Conservation (phyloP, 768 basidiomycete species). For the Tephrocybe sp. region DNA sequence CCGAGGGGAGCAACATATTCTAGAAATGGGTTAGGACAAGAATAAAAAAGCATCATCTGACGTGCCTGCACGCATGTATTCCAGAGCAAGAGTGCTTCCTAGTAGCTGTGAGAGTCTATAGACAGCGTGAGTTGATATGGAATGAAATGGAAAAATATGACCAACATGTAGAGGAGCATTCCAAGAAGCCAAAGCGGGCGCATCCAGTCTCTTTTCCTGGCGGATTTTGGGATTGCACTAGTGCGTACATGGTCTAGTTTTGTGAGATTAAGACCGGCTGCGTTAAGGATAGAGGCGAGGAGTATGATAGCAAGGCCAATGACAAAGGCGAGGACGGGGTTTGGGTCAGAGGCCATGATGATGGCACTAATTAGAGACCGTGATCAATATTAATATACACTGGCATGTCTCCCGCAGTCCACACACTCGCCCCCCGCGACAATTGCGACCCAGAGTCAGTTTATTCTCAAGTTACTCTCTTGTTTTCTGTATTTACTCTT, state of each 20-base stretch:
- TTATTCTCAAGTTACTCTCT: background rate
- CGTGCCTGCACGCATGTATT: constrained; percentile 83
- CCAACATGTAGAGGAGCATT: constrained; percentile 91
- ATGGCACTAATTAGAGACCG: background rate
- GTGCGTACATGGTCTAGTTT: constrained; percentile 90
- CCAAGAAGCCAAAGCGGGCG: constrained; percentile 89
- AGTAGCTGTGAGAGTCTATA: constrained; percentile 78
- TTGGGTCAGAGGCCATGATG: constrained; percentile 16
- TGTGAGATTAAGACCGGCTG: constrained; percentile 91
- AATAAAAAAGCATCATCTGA: background rate
- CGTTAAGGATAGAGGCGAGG: constrained; percentile 81
- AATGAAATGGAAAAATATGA: constrained; percentile 6
- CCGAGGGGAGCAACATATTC: constrained; percentile 98
- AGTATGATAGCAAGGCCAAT: constrained; percentile 86
- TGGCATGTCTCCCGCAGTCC: background rate
- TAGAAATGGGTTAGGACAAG: constrained; percentile 20
- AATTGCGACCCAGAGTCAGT: background rate
- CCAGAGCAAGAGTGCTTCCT: constrained; percentile 82
- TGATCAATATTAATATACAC: background rate
- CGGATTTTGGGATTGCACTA: constrained; percentile 70
- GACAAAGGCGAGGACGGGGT: constrained; percentile 56
- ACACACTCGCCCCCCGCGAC: background rate
- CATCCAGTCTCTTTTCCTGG: constrained; percentile 73
- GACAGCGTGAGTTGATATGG: constrained; percentile 8
- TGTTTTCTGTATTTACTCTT: background rate